These are phyloP conservation scores for Waitea zeae DNA, from an alignment of 1,284 basidiomycete species.

Conservation along the genomic window DNA sequence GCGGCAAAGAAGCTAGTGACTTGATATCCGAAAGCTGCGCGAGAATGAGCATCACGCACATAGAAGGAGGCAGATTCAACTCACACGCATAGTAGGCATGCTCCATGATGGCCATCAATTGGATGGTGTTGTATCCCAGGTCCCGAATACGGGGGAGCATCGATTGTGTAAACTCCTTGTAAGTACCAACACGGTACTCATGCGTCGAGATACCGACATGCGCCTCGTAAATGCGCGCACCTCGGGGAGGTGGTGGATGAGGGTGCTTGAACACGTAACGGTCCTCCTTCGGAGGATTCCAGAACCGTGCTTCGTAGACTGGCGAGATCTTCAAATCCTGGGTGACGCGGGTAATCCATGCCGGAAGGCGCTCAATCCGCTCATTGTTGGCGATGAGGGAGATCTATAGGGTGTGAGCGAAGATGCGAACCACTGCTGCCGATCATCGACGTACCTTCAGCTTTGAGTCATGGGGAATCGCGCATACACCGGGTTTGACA, in stretches of 20 bases:
- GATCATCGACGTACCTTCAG: constrained; percentile 43
- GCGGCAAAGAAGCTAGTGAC: constrained; percentile 97
- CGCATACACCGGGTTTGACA: constrained; percentile 46
- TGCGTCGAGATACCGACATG: constrained; percentile 94
- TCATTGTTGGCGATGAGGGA: constrained; percentile 71
- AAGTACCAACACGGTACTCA: constrained; percentile 79
- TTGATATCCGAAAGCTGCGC: constrained; percentile 88
- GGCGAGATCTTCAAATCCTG: constrained; percentile 86
- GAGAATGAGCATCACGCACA: background rate
- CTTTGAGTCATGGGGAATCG: constrained; percentile 90
- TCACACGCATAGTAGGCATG: constrained; percentile 96
- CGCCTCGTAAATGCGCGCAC: constrained; percentile 87
- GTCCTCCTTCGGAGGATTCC: constrained; percentile 73
- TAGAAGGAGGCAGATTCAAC: constrained; percentile 12
- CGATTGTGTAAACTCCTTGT: constrained; percentile 86
- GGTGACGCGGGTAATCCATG: constrained; percentile 91
- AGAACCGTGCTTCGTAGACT: constrained; percentile 93
- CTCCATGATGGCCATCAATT: constrained; percentile 96
- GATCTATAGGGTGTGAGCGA: constrained; percentile 28
- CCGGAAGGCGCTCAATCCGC: constrained; percentile 79
- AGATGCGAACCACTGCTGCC: background rate
- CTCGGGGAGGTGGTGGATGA: constrained; percentile 49
- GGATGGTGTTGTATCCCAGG: constrained; percentile 92
- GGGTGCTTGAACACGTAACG: constrained; percentile 74
- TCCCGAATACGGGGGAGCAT: constrained; percentile 78